Conservation (phyloP, 2,329 filamentous ascomycete species). For the Hypoxylon sp. region DNA sequence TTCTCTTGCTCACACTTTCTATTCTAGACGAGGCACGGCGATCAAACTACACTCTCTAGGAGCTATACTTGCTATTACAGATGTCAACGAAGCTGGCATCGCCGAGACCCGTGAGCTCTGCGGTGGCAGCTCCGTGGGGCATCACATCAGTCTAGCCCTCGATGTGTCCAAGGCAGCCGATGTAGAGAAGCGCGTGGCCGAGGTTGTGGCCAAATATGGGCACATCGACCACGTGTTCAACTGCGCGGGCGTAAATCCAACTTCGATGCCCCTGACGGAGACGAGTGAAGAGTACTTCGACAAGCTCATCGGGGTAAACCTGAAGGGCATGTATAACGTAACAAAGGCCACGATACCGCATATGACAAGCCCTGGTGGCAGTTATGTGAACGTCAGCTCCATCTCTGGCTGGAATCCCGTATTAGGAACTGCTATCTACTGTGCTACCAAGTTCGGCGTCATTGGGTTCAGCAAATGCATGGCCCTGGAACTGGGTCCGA, state of each 20-base stretch:
- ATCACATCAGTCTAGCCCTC: conserved; percentile 18
- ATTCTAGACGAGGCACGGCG: conserved; percentile 31
- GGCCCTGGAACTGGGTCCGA: conserved; percentile 51
- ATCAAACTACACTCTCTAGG: conserved; percentile 33
- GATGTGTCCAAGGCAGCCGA: conserved; percentile 29
- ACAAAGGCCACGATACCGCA: conserved; percentile 54
- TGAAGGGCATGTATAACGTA: conserved; percentile 55
- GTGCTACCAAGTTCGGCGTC: conserved; percentile 52
- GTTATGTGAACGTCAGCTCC: conserved; percentile 52
- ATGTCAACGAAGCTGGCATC: conserved; percentile 28
- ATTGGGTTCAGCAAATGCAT: conserved; percentile 55
- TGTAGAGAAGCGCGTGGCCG: conserved; percentile 26
- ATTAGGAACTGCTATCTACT: conserved; percentile 45
- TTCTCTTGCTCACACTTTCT: not conserved
- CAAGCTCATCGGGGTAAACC: conserved; percentile 54
- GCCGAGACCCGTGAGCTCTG: conserved; percentile 33
- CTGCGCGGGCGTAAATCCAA: conserved; percentile 59
- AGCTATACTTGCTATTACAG: conserved; percentile 34
- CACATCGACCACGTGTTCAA: conserved; percentile 51
- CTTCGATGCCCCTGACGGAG: conserved; percentile 49
- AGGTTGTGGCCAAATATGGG: conserved; percentile 36
- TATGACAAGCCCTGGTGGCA: conserved; percentile 41
- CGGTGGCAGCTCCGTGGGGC: conserved; percentile 8
- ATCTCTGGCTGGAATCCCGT: conserved; percentile 45
- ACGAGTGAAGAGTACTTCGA: conserved; percentile 58